These are phyloP conservation scores for Quercus suber DNA, from an alignment of 306 rosid genomes.

Conservation along the genomic window DNA sequence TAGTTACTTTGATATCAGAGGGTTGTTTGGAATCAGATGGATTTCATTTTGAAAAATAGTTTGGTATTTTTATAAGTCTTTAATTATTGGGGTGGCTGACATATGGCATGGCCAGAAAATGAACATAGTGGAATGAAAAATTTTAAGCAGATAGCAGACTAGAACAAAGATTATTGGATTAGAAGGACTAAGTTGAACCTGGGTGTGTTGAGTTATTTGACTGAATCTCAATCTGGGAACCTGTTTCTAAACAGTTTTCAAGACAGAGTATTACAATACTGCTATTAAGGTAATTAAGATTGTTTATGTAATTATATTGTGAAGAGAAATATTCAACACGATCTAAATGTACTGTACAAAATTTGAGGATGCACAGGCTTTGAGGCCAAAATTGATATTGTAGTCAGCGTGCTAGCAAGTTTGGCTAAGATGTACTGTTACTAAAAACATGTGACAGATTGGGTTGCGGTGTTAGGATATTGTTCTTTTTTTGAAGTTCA, in stretches of 20 bases:
- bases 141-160: background rate
- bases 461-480: too few species aligned
- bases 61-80: background rate
- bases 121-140: background rate
- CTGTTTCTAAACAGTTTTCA: background rate
- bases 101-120: background rate
- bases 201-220: background rate
- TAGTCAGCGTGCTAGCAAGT: background rate
- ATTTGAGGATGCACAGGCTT: background rate
- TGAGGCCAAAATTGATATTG: background rate
- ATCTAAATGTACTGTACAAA: background rate
- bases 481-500: too few species aligned
- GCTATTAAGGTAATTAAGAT: background rate
- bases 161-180: background rate
- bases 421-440: background rate
- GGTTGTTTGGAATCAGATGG: background rate
- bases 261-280: background rate
- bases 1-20: background rate
- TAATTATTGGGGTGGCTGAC: background rate
- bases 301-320: background rate
- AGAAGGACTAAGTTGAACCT: background rate
- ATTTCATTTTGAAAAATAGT: background rate
- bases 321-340: background rate
- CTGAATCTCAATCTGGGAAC: background rate
- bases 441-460: background rate